Conservation (phyloP, 805 yeast species). For the Saturnispora hagleri region DNA sequence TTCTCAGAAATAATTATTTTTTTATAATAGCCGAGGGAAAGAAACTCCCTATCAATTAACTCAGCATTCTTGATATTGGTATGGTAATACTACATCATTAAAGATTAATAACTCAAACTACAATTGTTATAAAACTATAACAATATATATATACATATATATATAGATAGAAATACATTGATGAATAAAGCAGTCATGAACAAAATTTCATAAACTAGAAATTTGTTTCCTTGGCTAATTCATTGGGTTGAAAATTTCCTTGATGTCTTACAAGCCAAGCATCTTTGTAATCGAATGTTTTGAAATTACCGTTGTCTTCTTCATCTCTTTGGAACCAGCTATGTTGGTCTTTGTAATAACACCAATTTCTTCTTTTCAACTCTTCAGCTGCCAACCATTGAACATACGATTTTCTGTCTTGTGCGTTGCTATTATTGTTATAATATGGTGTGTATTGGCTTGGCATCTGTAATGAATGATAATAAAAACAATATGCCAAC, state of each 20-base stretch:
- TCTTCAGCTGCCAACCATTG: slow-evolving; percentile 23
- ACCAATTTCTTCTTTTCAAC: slow-evolving; percentile 17
- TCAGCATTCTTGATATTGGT: too few species aligned
- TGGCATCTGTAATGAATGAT: slow-evolving; percentile 29
- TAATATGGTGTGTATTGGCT: slow-evolving; percentile 6
- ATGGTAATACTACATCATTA: background rate
- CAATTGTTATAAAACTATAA: background rate
- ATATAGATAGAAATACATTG: background rate
- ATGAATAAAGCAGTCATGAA: background rate
- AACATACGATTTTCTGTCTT: slow-evolving; percentile 29
- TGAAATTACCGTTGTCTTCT: slow-evolving; percentile 18
- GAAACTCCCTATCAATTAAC: too few species aligned
- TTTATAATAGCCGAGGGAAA: background rate
- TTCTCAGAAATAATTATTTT: background rate
- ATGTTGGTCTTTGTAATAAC: slow-evolving; percentile 10
- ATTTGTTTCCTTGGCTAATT: slow-evolving; percentile 18
- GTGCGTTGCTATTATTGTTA: slow-evolving; percentile 22
- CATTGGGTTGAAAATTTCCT: slow-evolving; percentile 16
- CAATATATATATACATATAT: background rate
- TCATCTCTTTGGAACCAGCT: slow-evolving; percentile 17
- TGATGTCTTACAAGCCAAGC: slow-evolving; percentile 26
- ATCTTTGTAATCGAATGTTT: slow-evolving; percentile 27
- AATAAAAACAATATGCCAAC: slow-evolving; percentile 85
- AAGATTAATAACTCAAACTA: background rate
- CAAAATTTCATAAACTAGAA: background rate